Conservation (phyloP, 2,329 filamentous ascomycete genomes). For the Tolypocladium cylindrosporum region DNA sequence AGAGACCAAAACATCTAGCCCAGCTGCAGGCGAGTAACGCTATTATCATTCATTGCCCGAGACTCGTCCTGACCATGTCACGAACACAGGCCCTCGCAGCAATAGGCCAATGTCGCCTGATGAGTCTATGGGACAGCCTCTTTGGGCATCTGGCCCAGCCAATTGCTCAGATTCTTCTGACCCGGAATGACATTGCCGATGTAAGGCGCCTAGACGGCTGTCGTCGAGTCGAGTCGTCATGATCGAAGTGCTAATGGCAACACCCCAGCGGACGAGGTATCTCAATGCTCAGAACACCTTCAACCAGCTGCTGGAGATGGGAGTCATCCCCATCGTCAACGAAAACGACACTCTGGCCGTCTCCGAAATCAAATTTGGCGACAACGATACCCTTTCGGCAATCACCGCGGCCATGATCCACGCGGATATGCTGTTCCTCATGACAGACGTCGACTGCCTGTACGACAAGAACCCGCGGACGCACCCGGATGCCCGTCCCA, state of each 20-base stretch:
- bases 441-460: conserved; percentile 97
- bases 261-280: conserved; percentile 69
- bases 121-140: conserved; percentile 89
- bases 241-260: conserved; percentile 7
- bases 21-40: conserved; percentile 57
- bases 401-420: conserved; percentile 97
- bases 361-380: conserved; percentile 97
- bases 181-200: conserved; percentile 92
- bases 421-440: conserved; percentile 91
- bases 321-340: conserved; percentile 96
- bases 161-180: conserved; percentile 88
- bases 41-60: neutral
- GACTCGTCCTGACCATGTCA: neutral
- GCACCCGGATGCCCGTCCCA: conserved; percentile 75
- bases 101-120: conserved; percentile 89
- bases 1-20: conserved; percentile 81
- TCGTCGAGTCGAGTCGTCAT: neutral
- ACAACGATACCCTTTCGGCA: conserved; percentile 94
- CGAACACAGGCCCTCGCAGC: conserved; percentile 66
- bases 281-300: conserved; percentile 96
- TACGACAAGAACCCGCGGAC: conserved; percentile 92
- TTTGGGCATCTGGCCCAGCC: conserved; percentile 84
- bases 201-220: conserved; percentile 33
- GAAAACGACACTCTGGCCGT: conserved; percentile 97
- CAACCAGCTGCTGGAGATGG: conserved; percentile 80